Conservation (phyloP, 805 yeast species). For the Candida nitratophila region DNA sequence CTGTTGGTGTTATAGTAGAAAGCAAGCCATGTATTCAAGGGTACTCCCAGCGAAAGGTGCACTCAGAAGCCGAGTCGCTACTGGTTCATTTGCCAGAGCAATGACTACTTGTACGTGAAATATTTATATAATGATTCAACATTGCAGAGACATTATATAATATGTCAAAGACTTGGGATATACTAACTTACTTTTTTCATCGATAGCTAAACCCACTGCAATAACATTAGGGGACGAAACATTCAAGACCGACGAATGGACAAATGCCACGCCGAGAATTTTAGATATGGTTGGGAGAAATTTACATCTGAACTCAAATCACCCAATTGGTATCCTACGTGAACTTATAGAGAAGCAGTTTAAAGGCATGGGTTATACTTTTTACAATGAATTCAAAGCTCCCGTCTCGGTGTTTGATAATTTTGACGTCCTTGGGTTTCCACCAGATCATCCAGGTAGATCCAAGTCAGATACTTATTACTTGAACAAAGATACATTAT, state of each 20-base stretch:
- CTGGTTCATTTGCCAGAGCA: no score
- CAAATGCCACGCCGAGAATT: slow-evolving; percentile 78
- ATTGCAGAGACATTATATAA: no score
- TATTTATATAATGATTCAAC: no score
- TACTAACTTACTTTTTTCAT: no score
- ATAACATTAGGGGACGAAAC: slow-evolving; percentile 39
- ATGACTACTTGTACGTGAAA: no score
- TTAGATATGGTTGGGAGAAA: slow-evolving; percentile 61
- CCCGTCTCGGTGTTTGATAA: slow-evolving; percentile 77
- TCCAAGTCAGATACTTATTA: slow-evolving; percentile 91
- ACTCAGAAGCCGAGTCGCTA: no score
- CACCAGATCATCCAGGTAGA: slow-evolving; percentile 88
- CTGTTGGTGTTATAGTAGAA: no score
- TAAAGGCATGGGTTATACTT: slow-evolving; percentile 60
- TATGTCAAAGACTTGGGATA: no score
- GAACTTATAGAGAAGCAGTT: slow-evolving; percentile 66
- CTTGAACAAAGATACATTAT: slow-evolving; percentile 59
- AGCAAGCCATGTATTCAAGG: no score
- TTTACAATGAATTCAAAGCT: slow-evolving; percentile 75
- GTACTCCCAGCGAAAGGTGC: no score
- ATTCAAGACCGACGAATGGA: slow-evolving; percentile 66
- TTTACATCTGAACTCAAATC: slow-evolving; percentile 65
- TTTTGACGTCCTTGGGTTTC: slow-evolving; percentile 89
- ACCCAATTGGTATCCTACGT: slow-evolving; percentile 86
- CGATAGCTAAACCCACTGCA: slow-evolving; percentile 17